A percentile compares a stretch with the other conserved stretches of the same genome.
These are phyloP conservation scores for Phyllostachys edulis DNA, from an alignment of 176 grass and related monocot genomes.

Conservation along the genomic window DNA sequence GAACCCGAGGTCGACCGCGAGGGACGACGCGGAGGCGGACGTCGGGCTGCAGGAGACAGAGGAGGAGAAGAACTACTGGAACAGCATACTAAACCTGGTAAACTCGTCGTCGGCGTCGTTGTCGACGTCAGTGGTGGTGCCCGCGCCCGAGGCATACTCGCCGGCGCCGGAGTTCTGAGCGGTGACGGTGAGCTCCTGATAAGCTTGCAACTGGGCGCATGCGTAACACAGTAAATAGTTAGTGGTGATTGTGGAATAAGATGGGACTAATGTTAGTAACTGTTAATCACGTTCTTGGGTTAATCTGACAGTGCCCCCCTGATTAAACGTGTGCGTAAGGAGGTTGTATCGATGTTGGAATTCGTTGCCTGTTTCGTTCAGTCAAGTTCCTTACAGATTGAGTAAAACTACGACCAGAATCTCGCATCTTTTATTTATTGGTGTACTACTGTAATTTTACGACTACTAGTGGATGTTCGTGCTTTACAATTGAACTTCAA, in stretches of 20 bases:
- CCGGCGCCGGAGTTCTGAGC: constrained; percentile 41
- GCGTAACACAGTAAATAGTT: constrained; percentile 47
- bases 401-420: constrained; percentile 15
- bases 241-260: constrained; percentile 35
- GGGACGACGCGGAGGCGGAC: not conserved
- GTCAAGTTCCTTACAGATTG: not conserved
- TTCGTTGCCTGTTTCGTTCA: constrained; percentile 23
- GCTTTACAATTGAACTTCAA: no score
- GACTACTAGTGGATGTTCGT: no score
- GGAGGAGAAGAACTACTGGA: constrained; percentile 64
- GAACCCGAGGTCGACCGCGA: constrained; percentile 23
- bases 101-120: constrained; percentile 41
- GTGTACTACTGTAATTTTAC: not conserved
- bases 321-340: constrained; percentile 28
- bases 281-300: constrained; percentile 23
- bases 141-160: constrained; percentile 30
- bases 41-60: constrained; percentile 32
- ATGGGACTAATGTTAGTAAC: constrained; percentile 45
- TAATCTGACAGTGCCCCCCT: constrained; percentile 29
- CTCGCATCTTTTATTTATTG: not conserved
- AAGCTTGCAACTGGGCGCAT: not conserved
- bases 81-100: constrained; percentile 58
- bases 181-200: constrained; percentile 16
- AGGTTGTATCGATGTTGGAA: constrained; percentile 11
- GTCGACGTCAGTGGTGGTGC: not conserved